Evolutionary conservation across 768 basidiomycete genomes (phyloP).

Genomic region (Rhizopogon vinicolor): DNA sequence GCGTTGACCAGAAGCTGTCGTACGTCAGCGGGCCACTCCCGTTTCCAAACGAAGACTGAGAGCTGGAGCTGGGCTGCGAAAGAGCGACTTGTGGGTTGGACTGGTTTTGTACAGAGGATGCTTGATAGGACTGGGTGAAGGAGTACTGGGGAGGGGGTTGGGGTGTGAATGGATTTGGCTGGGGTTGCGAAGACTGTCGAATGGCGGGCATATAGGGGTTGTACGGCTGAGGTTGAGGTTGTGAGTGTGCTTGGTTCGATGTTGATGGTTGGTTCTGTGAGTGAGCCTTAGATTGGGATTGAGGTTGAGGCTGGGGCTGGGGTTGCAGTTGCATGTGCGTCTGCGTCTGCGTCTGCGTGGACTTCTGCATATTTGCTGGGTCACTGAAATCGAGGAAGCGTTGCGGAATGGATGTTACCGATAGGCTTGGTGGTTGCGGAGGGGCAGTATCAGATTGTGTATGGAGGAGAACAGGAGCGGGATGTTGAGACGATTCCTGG

Average conservation of each 20-base stretch:
- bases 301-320: not conserved
- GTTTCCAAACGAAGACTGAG: constrained; percentile 21
- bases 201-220: constrained; percentile 1
- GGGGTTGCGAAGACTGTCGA: not conserved
- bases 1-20: constrained; percentile 61
- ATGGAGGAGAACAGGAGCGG: not conserved
- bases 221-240: not conserved
- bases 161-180: constrained; percentile 3
- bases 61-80: not conserved
- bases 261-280: constrained; percentile 2
- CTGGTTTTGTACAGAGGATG: constrained; percentile 1
- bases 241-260: constrained; percentile 1
- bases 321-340: not conserved
- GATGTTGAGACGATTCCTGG: not conserved
- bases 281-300: not conserved
- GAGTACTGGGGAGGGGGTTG: constrained; percentile 10
- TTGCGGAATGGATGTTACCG: not conserved
- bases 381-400: constrained; percentile 18
- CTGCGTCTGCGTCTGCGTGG: constrained; percentile 17
- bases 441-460: not conserved
- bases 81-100: not conserved
- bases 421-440: not conserved
- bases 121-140: constrained; percentile 2
- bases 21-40: constrained; percentile 39
- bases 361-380: constrained; percentile 16